Percentiles rank a stretch among this genome's conserved stretches.
phyloP scores from a whole-genome alignment of 202 grass and related monocot genomes.

The Digitaria exilis region DNA sequence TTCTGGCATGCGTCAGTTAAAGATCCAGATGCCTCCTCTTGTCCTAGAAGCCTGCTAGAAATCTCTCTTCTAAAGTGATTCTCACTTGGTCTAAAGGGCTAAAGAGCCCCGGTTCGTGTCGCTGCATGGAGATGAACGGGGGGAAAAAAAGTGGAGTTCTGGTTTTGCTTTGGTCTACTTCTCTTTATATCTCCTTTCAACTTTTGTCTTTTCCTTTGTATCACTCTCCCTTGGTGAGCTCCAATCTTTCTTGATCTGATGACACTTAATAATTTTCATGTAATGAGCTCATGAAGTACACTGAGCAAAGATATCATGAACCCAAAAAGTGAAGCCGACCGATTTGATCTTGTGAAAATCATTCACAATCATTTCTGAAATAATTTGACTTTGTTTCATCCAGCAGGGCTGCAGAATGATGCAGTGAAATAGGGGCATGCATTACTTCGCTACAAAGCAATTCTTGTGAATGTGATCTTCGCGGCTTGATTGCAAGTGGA shows the following conservation, averaged over 20 bases:
- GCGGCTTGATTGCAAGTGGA: constrained; percentile 9
- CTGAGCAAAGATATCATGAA: constrained; percentile 21
- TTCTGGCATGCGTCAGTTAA: constrained; percentile 24
- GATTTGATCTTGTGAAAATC: constrained; percentile 17
- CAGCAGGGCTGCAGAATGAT: neutral
- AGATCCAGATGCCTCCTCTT: constrained; percentile 23
- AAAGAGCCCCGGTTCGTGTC: constrained; percentile 34
- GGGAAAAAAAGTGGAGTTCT: neutral
- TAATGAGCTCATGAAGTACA: constrained; percentile 43
- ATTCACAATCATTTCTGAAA: constrained; percentile 29
- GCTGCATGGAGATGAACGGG: neutral
- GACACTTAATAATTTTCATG: constrained; percentile 37
- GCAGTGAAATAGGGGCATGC: neutral
- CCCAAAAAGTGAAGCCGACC: neutral
- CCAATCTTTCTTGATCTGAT: constrained; percentile 4
- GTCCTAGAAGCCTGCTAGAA: constrained; percentile 30
- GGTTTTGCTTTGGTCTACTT: constrained; percentile 41
- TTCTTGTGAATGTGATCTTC: constrained; percentile 42
- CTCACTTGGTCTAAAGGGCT: constrained; percentile 41
- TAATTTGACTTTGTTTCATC: neutral
- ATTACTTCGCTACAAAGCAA: constrained; percentile 35
- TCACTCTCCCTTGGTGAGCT: constrained; percentile 22
- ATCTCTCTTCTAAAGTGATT: constrained; percentile 43
- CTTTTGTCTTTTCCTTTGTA: constrained; percentile 40
- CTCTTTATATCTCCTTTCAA: constrained; percentile 28